Evolutionary conservation across 129 eudicot species (phyloP).

Genomic region (Rutidosis leptorrhynchoides): DNA sequence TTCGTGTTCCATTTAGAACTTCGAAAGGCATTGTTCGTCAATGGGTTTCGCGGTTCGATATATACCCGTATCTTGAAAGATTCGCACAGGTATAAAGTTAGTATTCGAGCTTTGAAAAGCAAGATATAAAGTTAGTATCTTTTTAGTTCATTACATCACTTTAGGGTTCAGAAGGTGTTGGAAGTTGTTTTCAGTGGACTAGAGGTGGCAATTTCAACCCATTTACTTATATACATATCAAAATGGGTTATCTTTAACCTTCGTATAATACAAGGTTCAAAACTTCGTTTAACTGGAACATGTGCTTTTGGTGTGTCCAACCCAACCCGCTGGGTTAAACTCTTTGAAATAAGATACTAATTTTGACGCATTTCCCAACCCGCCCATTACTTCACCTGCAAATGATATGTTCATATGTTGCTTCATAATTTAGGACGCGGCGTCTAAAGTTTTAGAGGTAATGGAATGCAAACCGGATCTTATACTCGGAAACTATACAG

Average conservation of each 20-base stretch:
- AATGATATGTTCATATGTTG: not conserved
- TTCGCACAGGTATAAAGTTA: constrained; percentile 57
- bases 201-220: not conserved
- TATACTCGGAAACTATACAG: constrained; percentile 82
- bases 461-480: constrained; percentile 85
- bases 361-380: too few species aligned
- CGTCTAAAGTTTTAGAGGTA: constrained; percentile 53
- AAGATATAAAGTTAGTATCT: not conserved
- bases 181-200: not conserved
- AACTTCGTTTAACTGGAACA: too few species aligned
- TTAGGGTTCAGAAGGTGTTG: not conserved
- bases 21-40: constrained; percentile 61
- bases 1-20: constrained; percentile 73
- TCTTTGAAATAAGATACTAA: too few species aligned
- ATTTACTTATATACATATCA: not conserved
- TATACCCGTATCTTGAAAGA: constrained; percentile 74
- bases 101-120: not conserved
- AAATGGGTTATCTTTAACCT: not conserved
- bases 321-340: not conserved
- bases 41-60: constrained; percentile 87
- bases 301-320: not conserved
- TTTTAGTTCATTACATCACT: too few species aligned
- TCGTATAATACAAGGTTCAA: too few species aligned
- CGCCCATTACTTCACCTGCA: not conserved
- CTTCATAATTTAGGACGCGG: constrained; percentile 66